Conservation (phyloP, 2,329 filamentous ascomycete genomes). For the Pestalotiopsis sp. region DNA sequence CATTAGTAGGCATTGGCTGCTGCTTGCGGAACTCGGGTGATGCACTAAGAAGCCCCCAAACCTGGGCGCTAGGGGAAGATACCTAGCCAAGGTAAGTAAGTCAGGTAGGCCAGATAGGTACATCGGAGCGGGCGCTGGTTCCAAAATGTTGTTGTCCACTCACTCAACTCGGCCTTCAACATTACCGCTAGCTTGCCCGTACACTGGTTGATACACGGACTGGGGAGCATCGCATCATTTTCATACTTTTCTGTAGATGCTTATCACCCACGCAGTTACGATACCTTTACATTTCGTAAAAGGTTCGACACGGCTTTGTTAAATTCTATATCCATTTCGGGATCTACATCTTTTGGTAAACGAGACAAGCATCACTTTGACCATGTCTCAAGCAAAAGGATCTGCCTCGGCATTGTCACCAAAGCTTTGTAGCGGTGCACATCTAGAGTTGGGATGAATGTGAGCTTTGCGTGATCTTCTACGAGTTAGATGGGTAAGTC, state of each 20-base stretch:
- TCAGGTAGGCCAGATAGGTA: not conserved
- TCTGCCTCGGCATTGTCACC: not conserved
- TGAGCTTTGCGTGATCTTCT: not conserved
- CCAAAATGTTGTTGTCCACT: not conserved
- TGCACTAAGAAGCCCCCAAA: not conserved
- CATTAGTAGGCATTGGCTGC: constrained; percentile 5
- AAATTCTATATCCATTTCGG: not conserved
- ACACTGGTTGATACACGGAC: not conserved
- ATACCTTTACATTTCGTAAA: not conserved
- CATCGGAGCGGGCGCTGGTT: too few species aligned
- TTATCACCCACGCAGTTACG: not conserved
- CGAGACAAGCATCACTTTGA: not conserved
- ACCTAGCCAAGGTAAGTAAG: not conserved
- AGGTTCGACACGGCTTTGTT: not conserved
- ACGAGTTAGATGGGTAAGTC: not conserved
- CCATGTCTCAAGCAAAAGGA: not conserved
- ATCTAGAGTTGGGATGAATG: not conserved
- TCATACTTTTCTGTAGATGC: not conserved
- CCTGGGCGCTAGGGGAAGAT: not conserved
- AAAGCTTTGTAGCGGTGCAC: not conserved
- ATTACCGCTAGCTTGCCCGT: not conserved
- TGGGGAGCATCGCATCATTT: not conserved
- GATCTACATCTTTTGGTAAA: not conserved
- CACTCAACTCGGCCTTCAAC: not conserved
- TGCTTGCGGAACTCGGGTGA: not conserved